Evolutionary conservation across 192 early-diverging fungal species (phyloP), one percentile per base, ranked within the genome.

Genomic region (Pecoramyces ruminantium): DNA sequence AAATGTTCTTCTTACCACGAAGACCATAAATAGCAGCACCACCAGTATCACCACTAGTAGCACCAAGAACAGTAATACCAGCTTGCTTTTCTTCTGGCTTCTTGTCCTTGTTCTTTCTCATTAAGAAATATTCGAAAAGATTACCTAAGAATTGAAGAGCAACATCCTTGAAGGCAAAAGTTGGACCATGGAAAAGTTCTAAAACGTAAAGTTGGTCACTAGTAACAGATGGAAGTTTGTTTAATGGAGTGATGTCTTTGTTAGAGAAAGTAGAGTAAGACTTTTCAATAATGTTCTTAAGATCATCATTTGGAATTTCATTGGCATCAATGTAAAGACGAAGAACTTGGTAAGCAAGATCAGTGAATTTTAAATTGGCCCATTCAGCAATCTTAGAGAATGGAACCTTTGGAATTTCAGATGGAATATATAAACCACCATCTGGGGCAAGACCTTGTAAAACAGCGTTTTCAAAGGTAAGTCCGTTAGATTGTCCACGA

Each of bases 91-190:
- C 82, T 3, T 79, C 81, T 4, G 84, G 83, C 80, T 93, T 93
- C 80, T 88, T 87, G 83, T 87, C 82, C 38, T 79, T 77, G 18
- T 79, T 78, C 21, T 86, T 87, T 29, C 95, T 91, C 81, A 90
- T 90, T 42, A 99, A 91, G 86, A 99, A 97, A 88, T 93, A 99
- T 88, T 99, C 96, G 83, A 99, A 99, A 85, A 98, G 86, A 88
- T 99, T 98, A 30, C 97, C 97, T 30, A 97, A 86, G 82, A 96
- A 94, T 88, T 99, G 97, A 82, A 98, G 87, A 13, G 96, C 97
- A 78, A 98, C 96, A 82, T 99, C 97, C 86, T 99, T 99, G 89
- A 99, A 99, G 14, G 96, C 97, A 87, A 96, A 97, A 2, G 96
- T 99, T 16, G 96, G 96, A 12, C 96, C 97, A 81, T 97, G 95